Base-by-base conservation (phyloP, 192 early-diverging fungal genomes). In the Backusella macrospora region DNA sequence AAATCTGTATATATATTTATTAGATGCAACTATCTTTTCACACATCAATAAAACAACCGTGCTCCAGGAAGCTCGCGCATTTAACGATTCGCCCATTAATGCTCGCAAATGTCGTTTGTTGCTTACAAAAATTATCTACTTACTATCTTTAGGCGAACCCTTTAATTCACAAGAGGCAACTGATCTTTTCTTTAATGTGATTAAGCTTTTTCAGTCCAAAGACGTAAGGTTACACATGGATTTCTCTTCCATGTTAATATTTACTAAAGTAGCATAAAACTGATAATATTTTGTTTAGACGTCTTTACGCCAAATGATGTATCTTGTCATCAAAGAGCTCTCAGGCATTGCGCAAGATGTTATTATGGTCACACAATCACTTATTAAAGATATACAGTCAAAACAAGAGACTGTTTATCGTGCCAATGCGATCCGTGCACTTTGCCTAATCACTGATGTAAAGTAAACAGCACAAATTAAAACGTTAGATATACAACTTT, bases 331-430 rank as follows among this genome's bases (percentile, higher is more conserved):
- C 84, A 98, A 98, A 81, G 97, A 99, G 81, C 87, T 99, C 18
- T 90, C 95, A 67, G 89, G 85, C 26, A 90, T 96, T 68, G 96
- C 97, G 26, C 94, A 98, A 80, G 94, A 99, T 87, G 95, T 97
- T 15, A 95, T 98, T 74, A 97, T 99, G 94, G 96, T 97, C 48
- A 99, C 96, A 12, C 92, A 93, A 71, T 93, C 91, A 62, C 81
- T 99, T 45, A 97, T 96, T 83, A 95, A 96, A 79, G 98, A 99
- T 80, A 96, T 98, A 87, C 97, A 96, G 80, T 89, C 94, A 21
- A 96, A 94, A 71, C 89, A 90, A 10, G 97, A 98, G 71, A 91
- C 95, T 37, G 92, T 95, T 40, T 94, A 97, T 76, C 90, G 97
- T 23, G 95, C 96, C 64, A 97, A 97, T 81, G 96, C 97, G 16